Conservation (phyloP, 768 basidiomycete species). For the Lactifluus subvellereus region DNA sequence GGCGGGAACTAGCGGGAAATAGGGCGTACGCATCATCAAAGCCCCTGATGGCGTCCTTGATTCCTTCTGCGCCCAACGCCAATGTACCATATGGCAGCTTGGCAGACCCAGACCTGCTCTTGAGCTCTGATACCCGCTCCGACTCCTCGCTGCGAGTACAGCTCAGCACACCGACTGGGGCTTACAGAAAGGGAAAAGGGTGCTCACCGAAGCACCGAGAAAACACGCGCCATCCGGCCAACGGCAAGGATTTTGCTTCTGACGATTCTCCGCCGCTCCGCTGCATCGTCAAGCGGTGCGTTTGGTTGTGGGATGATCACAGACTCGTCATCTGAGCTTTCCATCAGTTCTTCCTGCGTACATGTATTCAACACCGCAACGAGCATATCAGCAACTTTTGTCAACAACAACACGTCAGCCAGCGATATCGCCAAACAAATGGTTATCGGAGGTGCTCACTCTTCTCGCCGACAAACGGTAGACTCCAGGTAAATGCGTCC, state of each 20-base stretch:
- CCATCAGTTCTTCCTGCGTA: conserved; percentile 94
- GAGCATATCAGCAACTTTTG: conserved; percentile 94
- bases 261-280: conserved; percentile 84
- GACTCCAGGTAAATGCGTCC: conserved; percentile 97
- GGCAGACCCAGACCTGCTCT: conserved; percentile 73
- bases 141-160: conserved; percentile 79
- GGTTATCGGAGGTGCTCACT: conserved; percentile 48
- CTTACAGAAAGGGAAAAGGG: neutral
- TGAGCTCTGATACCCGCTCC: conserved; percentile 94
- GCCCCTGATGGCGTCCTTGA: conserved; percentile 87
- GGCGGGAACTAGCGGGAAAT: neutral
- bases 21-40: conserved; percentile 91
- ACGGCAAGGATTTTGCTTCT: conserved; percentile 99
- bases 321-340: conserved; percentile 49
- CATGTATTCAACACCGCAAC: conserved; percentile 96
- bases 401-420: conserved; percentile 1
- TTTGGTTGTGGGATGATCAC: conserved; percentile 35
- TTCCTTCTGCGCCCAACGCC: conserved; percentile 85
- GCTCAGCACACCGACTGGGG: neutral
- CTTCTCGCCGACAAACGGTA: conserved; percentile 96
- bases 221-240: conserved; percentile 93
- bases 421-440: neutral
- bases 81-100: conserved; percentile 80
- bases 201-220: conserved; percentile 86
- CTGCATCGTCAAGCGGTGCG: conserved; percentile 40